A percentile compares a stretch with the other conserved stretches of the same genome.
Conservation (phyloP, 495 filamentous ascomycete genomes). For the Darksidea phi region DNA sequence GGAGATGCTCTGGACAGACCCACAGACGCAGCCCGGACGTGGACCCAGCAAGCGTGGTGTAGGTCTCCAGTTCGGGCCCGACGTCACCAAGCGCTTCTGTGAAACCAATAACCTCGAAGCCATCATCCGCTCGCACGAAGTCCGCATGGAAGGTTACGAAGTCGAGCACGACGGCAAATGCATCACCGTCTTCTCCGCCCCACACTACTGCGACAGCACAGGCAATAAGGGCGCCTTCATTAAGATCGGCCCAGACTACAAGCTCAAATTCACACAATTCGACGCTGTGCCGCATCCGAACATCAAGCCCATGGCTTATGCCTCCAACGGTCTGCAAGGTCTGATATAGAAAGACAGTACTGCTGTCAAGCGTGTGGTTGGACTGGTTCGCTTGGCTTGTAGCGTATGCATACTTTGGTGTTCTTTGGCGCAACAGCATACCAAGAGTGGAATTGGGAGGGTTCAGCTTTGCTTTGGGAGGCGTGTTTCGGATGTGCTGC, state of each 20-base stretch:
- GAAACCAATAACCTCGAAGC: slow-evolving; percentile 92
- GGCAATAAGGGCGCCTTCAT: slow-evolving; percentile 99
- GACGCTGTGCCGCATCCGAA: slow-evolving; percentile 95
- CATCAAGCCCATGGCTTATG: slow-evolving; percentile 79
- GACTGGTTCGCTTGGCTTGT: background rate
- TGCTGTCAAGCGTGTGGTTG: background rate
- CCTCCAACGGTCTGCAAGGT: slow-evolving; percentile 29
- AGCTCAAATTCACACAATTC: slow-evolving; percentile 87
- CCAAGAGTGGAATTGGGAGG: background rate
- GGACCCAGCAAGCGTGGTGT: slow-evolving; percentile 96
- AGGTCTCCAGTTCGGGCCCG: slow-evolving; percentile 92
- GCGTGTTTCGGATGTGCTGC: too few relatives aligned
- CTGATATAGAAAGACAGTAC: slow-evolving; percentile 17
- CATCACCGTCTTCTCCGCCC: slow-evolving; percentile 98
- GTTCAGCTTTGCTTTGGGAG: background rate
- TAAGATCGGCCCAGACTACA: slow-evolving; percentile 89
- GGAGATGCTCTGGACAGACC: slow-evolving; percentile 99
- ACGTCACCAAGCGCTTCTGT: slow-evolving; percentile 96
- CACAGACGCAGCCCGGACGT: slow-evolving; percentile 78
- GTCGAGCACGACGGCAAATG: slow-evolving; percentile 95
- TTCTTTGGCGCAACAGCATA: slow-evolving; percentile 21
- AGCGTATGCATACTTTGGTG: slow-evolving; percentile 29
- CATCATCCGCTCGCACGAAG: slow-evolving; percentile 95
- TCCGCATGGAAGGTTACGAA: slow-evolving; percentile 96
- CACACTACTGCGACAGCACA: slow-evolving; percentile 95